A percentile compares a stretch with the other conserved stretches of the same genome.
Evolutionary conservation across 2,329 filamentous ascomycete genomes (phyloP).

Genomic region (Botrytis sinoallii): DNA sequence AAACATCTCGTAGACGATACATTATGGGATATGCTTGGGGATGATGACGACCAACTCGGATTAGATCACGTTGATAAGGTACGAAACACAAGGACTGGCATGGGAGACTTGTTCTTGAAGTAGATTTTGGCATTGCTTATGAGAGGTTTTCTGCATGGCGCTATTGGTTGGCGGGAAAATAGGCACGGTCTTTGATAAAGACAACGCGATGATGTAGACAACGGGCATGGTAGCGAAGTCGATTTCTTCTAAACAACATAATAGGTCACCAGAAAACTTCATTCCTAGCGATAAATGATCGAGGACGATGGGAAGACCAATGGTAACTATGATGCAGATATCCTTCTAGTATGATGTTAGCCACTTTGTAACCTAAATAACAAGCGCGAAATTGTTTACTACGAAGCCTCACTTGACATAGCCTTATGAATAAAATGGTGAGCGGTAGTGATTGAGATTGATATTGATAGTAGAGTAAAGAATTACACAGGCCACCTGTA

Average conservation of each 20-base stretch:
- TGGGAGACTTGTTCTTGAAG: constrained; percentile 59
- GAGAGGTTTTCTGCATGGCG: constrained; percentile 27
- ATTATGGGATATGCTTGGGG: constrained; percentile 50
- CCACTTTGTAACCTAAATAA: constrained; percentile 8
- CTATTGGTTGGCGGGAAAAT: constrained; percentile 26
- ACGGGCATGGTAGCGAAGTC: constrained; percentile 18
- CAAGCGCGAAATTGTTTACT: background rate
- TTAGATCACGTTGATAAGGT: constrained; percentile 64
- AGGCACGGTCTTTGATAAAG: constrained; percentile 17
- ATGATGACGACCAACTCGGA: constrained; percentile 61
- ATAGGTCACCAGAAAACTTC: constrained; percentile 12
- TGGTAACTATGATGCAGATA: constrained; percentile 12
- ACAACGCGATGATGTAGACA: constrained; percentile 15
- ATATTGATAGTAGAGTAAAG: background rate
- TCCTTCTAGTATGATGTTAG: constrained; percentile 9
- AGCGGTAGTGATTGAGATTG: background rate
- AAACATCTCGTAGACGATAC: constrained; percentile 50
- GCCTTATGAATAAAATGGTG: background rate
- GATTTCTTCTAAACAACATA: constrained; percentile 16
- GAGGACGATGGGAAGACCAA: constrained; percentile 5
- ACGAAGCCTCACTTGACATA: background rate
- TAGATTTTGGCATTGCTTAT: constrained; percentile 32
- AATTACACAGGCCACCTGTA: background rate
- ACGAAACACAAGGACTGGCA: constrained; percentile 56
- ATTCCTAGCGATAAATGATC: constrained; percentile 10